Evolutionary conservation across 495 filamentous ascomycete species (phyloP), one percentile per base, ranked within the genome.

Genomic region (Penicillium goetzii): DNA sequence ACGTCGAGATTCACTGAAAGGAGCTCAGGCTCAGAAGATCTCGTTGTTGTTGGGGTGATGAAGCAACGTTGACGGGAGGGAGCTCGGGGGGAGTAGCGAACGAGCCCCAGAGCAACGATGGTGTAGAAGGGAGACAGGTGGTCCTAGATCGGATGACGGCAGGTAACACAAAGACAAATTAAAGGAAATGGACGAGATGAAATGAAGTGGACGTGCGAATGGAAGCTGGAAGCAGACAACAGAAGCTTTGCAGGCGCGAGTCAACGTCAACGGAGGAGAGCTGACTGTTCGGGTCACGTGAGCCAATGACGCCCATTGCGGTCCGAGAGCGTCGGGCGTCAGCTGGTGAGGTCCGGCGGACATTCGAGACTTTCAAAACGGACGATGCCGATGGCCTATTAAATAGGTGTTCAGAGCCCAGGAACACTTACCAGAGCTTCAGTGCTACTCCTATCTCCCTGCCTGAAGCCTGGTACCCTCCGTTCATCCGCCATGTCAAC

Each of bases 211-310:
- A 61, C 38, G 61, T 58, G 47, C 36, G 38, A 70, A 72, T 72
- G 64, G 66, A 70, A 71, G 68, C 58, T 71, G 67, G 67, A 61
- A 77, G 72, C 68, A 70, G 70, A 66, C 68, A 73, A 58, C 70
- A 65, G 73, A 76, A 77, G 75, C 75, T 76, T 70, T 64, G 64
- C 63, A 64, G 67, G 66, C 69, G 71, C 67, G 74, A 76, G 74
- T 65, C 77, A 77, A 79, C 78, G 78, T 80, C 76, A 78, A 78
- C 70, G 73, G 74, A 58, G 47, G 58, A 65, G 68, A 65, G 68
- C 69, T 71, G 72, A 69, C 66, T 72, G 65, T 68, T 34, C 54
- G 8, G 26, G 53, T 73, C 71, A 73, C 71, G 71, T 73, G 69
- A 40, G 12, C 6, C 2, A 41, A 61, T 64, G 57, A 61, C 63